Base-by-base conservation (phyloP, 208 protist genomes). In the Leptomonas seymouri region DNA sequence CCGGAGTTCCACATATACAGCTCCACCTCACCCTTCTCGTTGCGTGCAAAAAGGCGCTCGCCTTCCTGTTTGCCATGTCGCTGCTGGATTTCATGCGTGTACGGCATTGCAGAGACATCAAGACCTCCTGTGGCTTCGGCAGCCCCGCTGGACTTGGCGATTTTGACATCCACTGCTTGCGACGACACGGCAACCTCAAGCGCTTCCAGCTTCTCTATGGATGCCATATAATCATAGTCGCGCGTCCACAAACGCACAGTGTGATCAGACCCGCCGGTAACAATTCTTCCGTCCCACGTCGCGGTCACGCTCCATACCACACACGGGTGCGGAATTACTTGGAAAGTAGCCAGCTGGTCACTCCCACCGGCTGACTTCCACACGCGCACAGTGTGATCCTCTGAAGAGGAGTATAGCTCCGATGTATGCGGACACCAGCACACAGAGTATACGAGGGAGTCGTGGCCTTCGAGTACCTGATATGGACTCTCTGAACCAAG, bases 251-350 rank as follows among this genome's bases (percentile, higher is more conserved):
- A 58, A n/a, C 97, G 84, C 39, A 91, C 82, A 2, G 87, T 59
- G 45, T 94, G 88, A 70, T 99, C 97, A 0, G 86, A 70, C 42
- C 91, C 83, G 42, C 86, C 97, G 11, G 85, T 91, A 31, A 86
- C 73, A 55, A 98, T 75, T 12, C 20, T 34, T 5, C 75, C 76
- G 44, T 82, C 82, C 0, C 57, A 39, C 3, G 87, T 71, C 2
- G 67, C 71, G 21, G 88, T 80, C 18, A 98, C 90, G 41, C 80
- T 76, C 94, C 95, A 99, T 7, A 99, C 89, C 15, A 90, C 85
- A 61, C 80, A 87, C 12, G 94, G 96, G 66, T 97, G 86, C 42
- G 75, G 71, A 31, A 98, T 90, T 3, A 81, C 87, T 74, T 98
- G 97, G 0, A 90, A 55, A 1, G 65, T 64, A 48, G 15, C 44